Evolutionary conservation across 2,329 filamentous ascomycete species (phyloP).

Genomic region (Hypoxylon sp.): DNA sequence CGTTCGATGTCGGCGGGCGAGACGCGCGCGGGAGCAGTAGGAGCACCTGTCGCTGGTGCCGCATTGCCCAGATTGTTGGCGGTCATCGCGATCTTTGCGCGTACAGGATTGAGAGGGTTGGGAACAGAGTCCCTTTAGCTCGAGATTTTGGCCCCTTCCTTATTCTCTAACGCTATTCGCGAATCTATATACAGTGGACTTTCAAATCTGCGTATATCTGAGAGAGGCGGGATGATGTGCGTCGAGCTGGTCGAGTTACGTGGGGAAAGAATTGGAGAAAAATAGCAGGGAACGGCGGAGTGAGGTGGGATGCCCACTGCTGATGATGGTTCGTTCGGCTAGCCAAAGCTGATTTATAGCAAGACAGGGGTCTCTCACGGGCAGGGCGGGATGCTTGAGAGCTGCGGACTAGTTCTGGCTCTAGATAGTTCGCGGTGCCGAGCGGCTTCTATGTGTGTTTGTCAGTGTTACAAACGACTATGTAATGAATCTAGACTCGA

Average conservation of each 20-base stretch:
- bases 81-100: constrained; percentile 29
- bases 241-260: constrained; percentile 8
- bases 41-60: constrained; percentile 5
- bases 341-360: constrained; percentile 28
- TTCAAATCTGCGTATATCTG: constrained; percentile 6
- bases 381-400: constrained; percentile 6
- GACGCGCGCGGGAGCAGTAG: constrained; percentile 21
- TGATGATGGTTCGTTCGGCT: constrained; percentile 23
- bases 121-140: constrained; percentile 34
- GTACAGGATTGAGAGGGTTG: neutral
- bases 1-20: constrained; percentile 64
- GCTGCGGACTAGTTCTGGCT: constrained; percentile 10
- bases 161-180: constrained; percentile 9
- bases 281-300: constrained; percentile 10
- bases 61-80: constrained; percentile 24
- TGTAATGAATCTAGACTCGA: neutral
- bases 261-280: constrained; percentile 21
- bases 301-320: constrained; percentile 22
- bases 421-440: constrained; percentile 7
- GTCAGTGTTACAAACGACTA: constrained; percentile 7
- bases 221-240: constrained; percentile 9
- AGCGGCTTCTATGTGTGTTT: constrained; percentile 15
- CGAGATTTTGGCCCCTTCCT: constrained; percentile 2
- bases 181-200: neutral
- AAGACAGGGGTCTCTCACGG: constrained; percentile 25